Evolutionary conservation across 2,329 filamentous ascomycete genomes (phyloP).

Genomic region (Colletotrichum sansevieriae): DNA sequence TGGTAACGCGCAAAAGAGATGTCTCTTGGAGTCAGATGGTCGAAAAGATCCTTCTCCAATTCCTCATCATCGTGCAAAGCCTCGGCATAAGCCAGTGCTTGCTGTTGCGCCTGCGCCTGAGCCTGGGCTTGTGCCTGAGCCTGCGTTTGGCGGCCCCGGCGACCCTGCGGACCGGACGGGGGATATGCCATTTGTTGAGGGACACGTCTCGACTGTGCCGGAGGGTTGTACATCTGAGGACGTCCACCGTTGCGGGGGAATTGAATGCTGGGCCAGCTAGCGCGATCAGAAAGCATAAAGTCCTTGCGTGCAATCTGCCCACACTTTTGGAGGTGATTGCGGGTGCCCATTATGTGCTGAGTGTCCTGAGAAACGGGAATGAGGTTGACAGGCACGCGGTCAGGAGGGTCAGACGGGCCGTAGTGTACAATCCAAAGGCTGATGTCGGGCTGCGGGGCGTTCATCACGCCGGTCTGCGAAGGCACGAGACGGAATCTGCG

Average conservation of each 20-base stretch:
- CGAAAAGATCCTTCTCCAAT: slow-evolving; percentile 86
- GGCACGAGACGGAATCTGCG: slow-evolving; percentile 87
- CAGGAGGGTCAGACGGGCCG: slow-evolving; percentile 78
- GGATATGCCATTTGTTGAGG: slow-evolving; percentile 75
- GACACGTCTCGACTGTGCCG: slow-evolving; percentile 61
- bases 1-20: slow-evolving; percentile 89
- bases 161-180: slow-evolving; percentile 58
- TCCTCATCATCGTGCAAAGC: slow-evolving; percentile 79
- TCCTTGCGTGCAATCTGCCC: slow-evolving; percentile 90
- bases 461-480: slow-evolving; percentile 76
- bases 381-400: slow-evolving; percentile 77
- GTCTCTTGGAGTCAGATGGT: slow-evolving; percentile 89
- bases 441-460: slow-evolving; percentile 79
- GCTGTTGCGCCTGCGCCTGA: slow-evolving; percentile 46
- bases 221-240: slow-evolving; percentile 61
- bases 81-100: slow-evolving; percentile 44
- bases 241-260: slow-evolving; percentile 70
- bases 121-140: slow-evolving; percentile 55
- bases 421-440: slow-evolving; percentile 95
- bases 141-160: slow-evolving; percentile 48
- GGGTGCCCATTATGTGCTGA: slow-evolving; percentile 71
- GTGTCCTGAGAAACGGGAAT: slow-evolving; percentile 74
- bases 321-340: slow-evolving; percentile 76
- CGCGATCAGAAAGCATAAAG: slow-evolving; percentile 91
- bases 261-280: slow-evolving; percentile 89